These are phyloP conservation scores for Leccinum subtestaceum DNA, from an alignment of 768 basidiomycete genomes.

Conservation along the genomic window DNA sequence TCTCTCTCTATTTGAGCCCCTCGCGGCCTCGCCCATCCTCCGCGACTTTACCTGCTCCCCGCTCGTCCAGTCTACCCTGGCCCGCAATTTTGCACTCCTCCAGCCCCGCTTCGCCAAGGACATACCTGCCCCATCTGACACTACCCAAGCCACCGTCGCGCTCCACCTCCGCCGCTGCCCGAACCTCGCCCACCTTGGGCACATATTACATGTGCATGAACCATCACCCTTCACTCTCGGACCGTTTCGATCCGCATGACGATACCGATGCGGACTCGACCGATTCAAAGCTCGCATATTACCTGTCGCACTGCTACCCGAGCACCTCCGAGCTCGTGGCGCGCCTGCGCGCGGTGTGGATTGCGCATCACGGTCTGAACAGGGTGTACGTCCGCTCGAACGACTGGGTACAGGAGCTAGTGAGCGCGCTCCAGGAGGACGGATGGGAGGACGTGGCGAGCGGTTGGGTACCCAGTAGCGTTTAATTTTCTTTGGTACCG, in stretches of 20 bases:
- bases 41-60: conserved; percentile 52
- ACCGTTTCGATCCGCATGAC: conserved; percentile 37
- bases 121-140: conserved; percentile 16
- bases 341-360: conserved; percentile 36
- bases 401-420: conserved; percentile 43
- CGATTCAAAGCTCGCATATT: conserved; percentile 7
- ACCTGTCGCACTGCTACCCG: conserved; percentile 11
- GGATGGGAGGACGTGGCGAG: conserved; percentile 51
- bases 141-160: conserved; percentile 36
- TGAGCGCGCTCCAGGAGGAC: conserved; percentile 37
- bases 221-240: conserved; percentile 38
- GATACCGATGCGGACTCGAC: background rate
- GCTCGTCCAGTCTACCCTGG: conserved; percentile 47
- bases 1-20: conserved; percentile 41
- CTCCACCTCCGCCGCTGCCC: conserved; percentile 55
- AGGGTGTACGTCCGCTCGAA: conserved; percentile 53
- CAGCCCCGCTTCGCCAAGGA: conserved; percentile 32
- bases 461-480: no score
- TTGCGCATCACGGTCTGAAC: conserved; percentile 28
- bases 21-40: conserved; percentile 49
- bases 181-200: conserved; percentile 43
- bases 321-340: conserved; percentile 40
- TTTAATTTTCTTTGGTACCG: no score
- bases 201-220: conserved; percentile 50
- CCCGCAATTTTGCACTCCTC: conserved; percentile 45